A percentile compares a stretch with the other conserved stretches of the same genome.
Evolutionary conservation across 116 monocot genomes (phyloP).

Genomic region (Zostera marina): DNA sequence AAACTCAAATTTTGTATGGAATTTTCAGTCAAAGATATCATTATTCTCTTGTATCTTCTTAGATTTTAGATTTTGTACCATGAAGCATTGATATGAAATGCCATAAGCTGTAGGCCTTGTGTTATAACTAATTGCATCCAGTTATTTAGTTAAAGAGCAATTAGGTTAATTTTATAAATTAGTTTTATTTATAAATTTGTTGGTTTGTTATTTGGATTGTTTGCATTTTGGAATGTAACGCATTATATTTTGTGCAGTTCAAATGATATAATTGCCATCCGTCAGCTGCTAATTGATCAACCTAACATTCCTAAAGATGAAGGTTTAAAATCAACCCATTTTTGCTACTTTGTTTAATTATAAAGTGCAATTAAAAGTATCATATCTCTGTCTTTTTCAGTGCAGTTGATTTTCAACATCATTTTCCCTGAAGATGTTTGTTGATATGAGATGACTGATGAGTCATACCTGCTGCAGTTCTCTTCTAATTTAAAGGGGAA

Average conservation of each 20-base stretch:
- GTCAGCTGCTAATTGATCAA: constrained; percentile 52
- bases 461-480: not conserved
- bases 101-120: too few species aligned
- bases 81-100: too few species aligned
- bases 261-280: constrained; percentile 33
- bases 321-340: constrained; percentile 22
- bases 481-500: not conserved
- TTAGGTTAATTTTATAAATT: too few species aligned
- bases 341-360: not conserved
- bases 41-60: not conserved
- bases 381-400: constrained; percentile 17
- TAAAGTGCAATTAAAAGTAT: not conserved
- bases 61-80: too few species aligned
- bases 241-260: constrained; percentile 23
- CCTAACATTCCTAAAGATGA: constrained; percentile 67
- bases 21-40: not conserved
- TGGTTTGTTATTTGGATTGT: not conserved
- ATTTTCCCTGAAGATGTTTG: constrained; percentile 33
- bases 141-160: too few species aligned
- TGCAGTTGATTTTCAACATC: constrained; percentile 30
- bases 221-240: not conserved
- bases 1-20: not conserved
- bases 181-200: not conserved
- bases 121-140: too few species aligned
- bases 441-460: constrained; percentile 11